Conservation (phyloP, 352 stramenopile genomes). For the Globisporangium acanthophoron region DNA sequence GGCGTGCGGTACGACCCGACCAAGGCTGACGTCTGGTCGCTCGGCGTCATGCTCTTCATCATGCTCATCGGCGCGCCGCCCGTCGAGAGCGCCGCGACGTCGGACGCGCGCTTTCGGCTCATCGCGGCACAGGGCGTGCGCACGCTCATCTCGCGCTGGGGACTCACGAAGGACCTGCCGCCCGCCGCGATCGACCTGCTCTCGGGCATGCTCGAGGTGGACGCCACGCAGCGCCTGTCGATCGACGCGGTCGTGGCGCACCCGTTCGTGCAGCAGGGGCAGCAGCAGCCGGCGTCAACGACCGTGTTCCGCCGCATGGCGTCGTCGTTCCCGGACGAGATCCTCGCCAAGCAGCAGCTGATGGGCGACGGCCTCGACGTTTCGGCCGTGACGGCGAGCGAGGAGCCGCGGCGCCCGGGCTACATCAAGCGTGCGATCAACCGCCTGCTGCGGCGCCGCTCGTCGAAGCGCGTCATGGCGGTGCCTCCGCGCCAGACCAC, state of each 20-base stretch:
- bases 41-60: slow-evolving; percentile 85
- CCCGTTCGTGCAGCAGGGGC: slow-evolving; percentile 40
- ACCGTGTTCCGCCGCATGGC: slow-evolving; percentile 19
- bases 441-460: slow-evolving; percentile 33
- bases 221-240: slow-evolving; percentile 45
- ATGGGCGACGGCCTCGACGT: slow-evolving; percentile 9
- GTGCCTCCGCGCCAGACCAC: slow-evolving; percentile 15
- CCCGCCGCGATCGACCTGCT: slow-evolving; percentile 54
- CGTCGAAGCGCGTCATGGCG: slow-evolving; percentile 46
- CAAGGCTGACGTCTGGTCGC: slow-evolving; percentile 82
- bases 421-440: slow-evolving; percentile 38
- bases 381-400: neutral
- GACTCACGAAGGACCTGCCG: slow-evolving; percentile 50
- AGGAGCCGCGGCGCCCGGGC: slow-evolving; percentile 6
- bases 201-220: slow-evolving; percentile 53
- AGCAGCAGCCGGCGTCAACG: neutral
- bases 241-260: slow-evolving; percentile 60
- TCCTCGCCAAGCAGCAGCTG: slow-evolving; percentile 15
- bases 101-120: slow-evolving; percentile 59
- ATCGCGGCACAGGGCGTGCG: slow-evolving; percentile 51
- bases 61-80: slow-evolving; percentile 67
- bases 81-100: slow-evolving; percentile 49
- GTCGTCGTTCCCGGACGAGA: slow-evolving; percentile 20
- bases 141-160: slow-evolving; percentile 64
- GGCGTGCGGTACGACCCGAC: slow-evolving; percentile 54